Evolutionary conservation across 768 basidiomycete species (phyloP).

Genomic region (Trametes cingulata): DNA sequence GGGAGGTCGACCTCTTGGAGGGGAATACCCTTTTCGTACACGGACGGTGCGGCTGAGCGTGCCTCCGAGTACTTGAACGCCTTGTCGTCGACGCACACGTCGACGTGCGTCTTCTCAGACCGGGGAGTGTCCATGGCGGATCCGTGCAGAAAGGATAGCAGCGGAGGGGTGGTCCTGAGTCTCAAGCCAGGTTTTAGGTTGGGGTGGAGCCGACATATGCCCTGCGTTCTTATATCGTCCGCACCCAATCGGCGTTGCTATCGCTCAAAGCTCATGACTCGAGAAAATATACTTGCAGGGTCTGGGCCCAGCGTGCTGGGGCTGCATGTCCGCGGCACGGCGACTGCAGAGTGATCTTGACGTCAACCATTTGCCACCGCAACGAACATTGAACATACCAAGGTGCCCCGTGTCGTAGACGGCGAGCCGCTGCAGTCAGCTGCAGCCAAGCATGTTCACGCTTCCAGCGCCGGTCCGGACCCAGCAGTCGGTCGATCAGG

Average conservation of each 20-base stretch:
- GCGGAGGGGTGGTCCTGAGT: background rate
- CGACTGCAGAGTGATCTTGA: slow-evolving; percentile 12
- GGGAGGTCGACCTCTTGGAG: slow-evolving; percentile 18
- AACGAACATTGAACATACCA: slow-evolving; percentile 4
- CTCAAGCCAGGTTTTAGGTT: background rate
- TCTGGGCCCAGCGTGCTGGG: background rate
- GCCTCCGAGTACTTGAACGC: slow-evolving; percentile 12
- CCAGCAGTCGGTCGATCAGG: background rate
- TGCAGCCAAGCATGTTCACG: background rate
- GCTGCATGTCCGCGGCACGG: slow-evolving; percentile 9
- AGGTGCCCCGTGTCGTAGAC: background rate
- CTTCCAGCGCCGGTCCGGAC: slow-evolving; percentile 7
- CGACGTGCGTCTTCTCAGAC: slow-evolving; percentile 26
- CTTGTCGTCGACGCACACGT: slow-evolving; percentile 11
- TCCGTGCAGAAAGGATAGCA: background rate
- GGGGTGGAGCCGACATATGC: background rate
- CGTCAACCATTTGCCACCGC: slow-evolving; percentile 16
- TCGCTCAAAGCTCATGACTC: slow-evolving; percentile 14
- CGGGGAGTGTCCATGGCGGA: slow-evolving; percentile 24
- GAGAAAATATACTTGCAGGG: background rate
- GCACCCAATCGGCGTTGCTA: background rate
- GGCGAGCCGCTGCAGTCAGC: background rate
- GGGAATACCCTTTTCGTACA: slow-evolving; percentile 16
- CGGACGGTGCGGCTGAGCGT: slow-evolving; percentile 16
- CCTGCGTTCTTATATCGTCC: slow-evolving; percentile 8